Conservation (phyloP, 768 basidiomycete species). For the Podaxis carcinomalis region DNA sequence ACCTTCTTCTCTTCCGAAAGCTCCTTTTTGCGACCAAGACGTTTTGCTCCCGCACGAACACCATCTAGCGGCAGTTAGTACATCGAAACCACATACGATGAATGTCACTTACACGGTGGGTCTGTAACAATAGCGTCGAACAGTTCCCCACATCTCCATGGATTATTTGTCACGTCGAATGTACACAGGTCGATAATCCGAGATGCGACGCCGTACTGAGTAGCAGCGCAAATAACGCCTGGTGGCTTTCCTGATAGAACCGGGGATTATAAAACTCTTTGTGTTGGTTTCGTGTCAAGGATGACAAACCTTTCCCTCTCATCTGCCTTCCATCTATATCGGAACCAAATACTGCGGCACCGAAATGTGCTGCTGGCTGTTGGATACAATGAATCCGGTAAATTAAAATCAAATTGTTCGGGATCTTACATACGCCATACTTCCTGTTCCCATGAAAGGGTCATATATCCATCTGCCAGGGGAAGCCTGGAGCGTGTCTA, state of each 20-base stretch:
- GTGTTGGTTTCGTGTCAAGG: neutral
- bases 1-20: slow-evolving; percentile 34
- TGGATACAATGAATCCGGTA: neutral
- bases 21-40: slow-evolving; percentile 64
- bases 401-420: neutral
- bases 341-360: slow-evolving; percentile 82
- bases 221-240: slow-evolving; percentile 76
- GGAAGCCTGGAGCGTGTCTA: slow-evolving; percentile 49
- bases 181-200: slow-evolving; percentile 82
- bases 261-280: neutral
- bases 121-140: slow-evolving; percentile 96
- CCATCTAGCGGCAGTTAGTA: slow-evolving; percentile 55
- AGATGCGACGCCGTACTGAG: slow-evolving; percentile 74
- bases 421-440: slow-evolving; percentile 74
- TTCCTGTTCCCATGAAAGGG: slow-evolving; percentile 92
- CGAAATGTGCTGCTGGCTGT: slow-evolving; percentile 87
- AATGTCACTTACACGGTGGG: slow-evolving; percentile 71
- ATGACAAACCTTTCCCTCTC: slow-evolving; percentile 75
- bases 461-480: slow-evolving; percentile 94
- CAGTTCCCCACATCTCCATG: slow-evolving; percentile 83
- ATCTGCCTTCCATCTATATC: slow-evolving; percentile 98
- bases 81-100: no score
- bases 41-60: slow-evolving; percentile 84
- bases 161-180: slow-evolving; percentile 89
- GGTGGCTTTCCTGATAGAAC: slow-evolving; percentile 34